Evolutionary conservation across 148 eudicot species (phyloP).

Genomic region (Drosera capensis): DNA sequence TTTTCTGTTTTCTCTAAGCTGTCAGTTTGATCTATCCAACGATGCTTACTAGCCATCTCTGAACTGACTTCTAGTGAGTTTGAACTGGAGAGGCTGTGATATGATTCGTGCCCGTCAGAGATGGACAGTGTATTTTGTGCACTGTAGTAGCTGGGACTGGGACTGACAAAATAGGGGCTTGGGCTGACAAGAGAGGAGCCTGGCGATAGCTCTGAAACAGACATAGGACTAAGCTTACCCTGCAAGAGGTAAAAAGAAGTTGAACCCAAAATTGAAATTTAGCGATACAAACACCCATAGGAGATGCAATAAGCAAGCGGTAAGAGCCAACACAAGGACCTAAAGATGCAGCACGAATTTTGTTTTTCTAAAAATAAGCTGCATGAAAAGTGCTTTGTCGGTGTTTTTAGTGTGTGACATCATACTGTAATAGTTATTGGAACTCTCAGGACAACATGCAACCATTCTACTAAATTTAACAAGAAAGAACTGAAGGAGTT

Average conservation of each 20-base stretch:
- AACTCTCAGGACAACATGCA: no score
- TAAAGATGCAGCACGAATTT: no score
- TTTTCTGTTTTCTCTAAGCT: conserved; percentile 18
- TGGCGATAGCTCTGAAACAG: conserved; percentile 32
- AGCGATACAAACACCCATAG: neutral
- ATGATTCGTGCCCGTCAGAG: conserved; percentile 22
- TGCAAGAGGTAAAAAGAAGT: conserved; percentile 16
- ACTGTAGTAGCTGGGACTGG: conserved; percentile 33
- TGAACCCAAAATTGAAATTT: neutral
- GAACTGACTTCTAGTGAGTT: conserved; percentile 64
- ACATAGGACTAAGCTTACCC: conserved; percentile 39
- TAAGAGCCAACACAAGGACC: no score
- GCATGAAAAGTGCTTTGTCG: no score
- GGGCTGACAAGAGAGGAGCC: conserved; percentile 37
- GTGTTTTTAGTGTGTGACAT: no score
- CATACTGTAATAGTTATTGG: no score
- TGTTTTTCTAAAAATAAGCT: no score
- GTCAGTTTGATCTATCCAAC: conserved; percentile 17
- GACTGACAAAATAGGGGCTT: no score
- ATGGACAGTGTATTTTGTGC: conserved; percentile 30
- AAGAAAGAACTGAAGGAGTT: no score
- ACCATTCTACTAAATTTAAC: no score
- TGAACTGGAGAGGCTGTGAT: conserved; percentile 41
- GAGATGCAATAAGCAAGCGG: neutral
- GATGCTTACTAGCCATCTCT: conserved; percentile 18